A percentile compares a stretch with the other conserved stretches of the same genome.
These are phyloP conservation scores for Leucaena leucocephala DNA, from an alignment of 306 rosid genomes.

Conservation along the genomic window DNA sequence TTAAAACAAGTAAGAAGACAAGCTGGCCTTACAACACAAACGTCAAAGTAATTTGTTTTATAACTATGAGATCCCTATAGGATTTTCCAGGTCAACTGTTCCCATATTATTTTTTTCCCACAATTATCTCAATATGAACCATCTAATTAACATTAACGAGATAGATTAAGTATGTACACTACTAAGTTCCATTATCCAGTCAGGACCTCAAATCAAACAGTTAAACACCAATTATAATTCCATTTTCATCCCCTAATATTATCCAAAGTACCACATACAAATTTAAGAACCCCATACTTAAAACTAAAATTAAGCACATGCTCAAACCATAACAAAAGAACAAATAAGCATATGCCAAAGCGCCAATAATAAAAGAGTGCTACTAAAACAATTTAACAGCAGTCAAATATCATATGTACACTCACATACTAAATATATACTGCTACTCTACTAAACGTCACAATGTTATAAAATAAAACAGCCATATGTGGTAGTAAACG, in stretches of 20 bases:
- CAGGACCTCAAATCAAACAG: neutral
- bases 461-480: neutral
- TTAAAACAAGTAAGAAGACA: conserved; percentile 24
- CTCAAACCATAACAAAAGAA: neutral
- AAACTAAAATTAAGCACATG: neutral
- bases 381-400: neutral
- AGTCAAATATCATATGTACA: neutral
- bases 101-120: neutral
- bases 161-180: neutral
- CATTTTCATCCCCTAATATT: neutral
- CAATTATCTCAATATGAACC: neutral
- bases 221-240: neutral
- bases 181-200: neutral
- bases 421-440: neutral
- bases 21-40: neutral
- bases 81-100: neutral
- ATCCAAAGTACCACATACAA: neutral
- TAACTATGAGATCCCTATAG: neutral
- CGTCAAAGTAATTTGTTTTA: neutral
- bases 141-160: neutral
- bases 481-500: neutral
- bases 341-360: neutral
- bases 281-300: neutral
- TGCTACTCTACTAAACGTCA: neutral
- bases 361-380: neutral